phyloP scores from a whole-genome alignment of 1,139 yeast species.

The Pichia sp. region DNA sequence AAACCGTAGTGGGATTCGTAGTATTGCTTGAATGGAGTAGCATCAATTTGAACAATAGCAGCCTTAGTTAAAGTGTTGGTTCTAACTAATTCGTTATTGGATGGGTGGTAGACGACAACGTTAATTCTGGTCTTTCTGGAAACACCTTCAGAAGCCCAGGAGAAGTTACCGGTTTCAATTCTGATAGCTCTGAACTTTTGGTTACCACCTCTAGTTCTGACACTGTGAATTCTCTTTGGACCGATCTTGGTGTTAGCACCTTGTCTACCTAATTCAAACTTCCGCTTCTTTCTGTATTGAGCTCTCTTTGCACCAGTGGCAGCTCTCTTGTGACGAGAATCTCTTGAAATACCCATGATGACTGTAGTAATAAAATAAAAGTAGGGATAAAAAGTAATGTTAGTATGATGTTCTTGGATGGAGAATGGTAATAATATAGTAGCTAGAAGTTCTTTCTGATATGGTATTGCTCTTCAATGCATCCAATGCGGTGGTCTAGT shows the following conservation, averaged over 20 bases:
- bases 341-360: constrained; percentile 99
- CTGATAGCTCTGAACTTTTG: constrained; percentile 99
- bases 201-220: constrained; percentile 99
- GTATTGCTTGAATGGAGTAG: constrained; percentile 99
- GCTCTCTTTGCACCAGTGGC: constrained; percentile 99
- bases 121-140: constrained; percentile 99
- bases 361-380: constrained; percentile 12
- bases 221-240: constrained; percentile 97
- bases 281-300: constrained; percentile 99
- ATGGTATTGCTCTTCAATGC: too few species aligned
- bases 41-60: constrained; percentile 99
- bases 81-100: constrained; percentile 99
- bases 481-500: too few species aligned
- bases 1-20: constrained; percentile 98
- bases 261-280: constrained; percentile 99
- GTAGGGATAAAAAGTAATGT: neutral
- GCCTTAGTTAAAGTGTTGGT: constrained; percentile 99
- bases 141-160: constrained; percentile 99
- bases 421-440: neutral
- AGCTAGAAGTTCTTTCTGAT: neutral
- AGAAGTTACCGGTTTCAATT: constrained; percentile 99
- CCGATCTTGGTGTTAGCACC: constrained; percentile 99
- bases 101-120: constrained; percentile 98
- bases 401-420: constrained; percentile 7
- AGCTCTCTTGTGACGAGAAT: constrained; percentile 99